Conservation (phyloP, 768 basidiomycete genomes). For the Termitomyces sp. region DNA sequence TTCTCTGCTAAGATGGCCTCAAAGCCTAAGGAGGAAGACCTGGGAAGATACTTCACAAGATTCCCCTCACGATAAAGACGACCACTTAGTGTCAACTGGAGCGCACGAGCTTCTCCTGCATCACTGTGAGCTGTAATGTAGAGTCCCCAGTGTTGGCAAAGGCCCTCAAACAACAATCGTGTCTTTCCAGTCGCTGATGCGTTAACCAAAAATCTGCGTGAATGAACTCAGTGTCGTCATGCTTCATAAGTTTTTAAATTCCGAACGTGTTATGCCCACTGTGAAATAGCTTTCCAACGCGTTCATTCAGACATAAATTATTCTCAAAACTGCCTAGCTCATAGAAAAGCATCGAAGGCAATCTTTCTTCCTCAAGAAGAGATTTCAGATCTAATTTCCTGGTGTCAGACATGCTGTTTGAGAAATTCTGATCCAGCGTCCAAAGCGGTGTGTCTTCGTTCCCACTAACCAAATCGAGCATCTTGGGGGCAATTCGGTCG, state of each 20-base stretch:
- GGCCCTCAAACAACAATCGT: slow-evolving; percentile 1
- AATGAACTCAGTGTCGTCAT: not conserved
- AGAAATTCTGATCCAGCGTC: not conserved
- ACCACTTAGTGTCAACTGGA: not conserved
- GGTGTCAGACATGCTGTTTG: not conserved
- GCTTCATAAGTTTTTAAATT: not conserved
- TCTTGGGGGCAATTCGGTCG: not conserved
- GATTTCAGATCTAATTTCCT: not conserved
- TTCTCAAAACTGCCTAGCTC: not conserved
- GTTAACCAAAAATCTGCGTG: not conserved
- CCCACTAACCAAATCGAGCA: not conserved
- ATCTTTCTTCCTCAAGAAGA: not conserved
- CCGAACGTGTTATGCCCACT: not conserved
- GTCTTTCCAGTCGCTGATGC: slow-evolving; percentile 2
- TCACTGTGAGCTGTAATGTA: not conserved
- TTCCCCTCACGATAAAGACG: not conserved
- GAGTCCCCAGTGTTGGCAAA: slow-evolving; percentile 1
- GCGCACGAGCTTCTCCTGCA: not conserved
- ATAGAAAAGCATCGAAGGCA: not conserved
- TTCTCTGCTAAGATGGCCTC: not conserved
- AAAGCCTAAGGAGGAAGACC: not conserved
- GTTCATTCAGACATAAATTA: not conserved
- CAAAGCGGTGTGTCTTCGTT: not conserved
- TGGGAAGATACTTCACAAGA: not conserved
- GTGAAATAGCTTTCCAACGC: not conserved